Percentiles rank a stretch among this genome's conserved stretches.
Conservation (phyloP, 805 yeast genomes). For the Teunomyces barrocoloradensis region DNA sequence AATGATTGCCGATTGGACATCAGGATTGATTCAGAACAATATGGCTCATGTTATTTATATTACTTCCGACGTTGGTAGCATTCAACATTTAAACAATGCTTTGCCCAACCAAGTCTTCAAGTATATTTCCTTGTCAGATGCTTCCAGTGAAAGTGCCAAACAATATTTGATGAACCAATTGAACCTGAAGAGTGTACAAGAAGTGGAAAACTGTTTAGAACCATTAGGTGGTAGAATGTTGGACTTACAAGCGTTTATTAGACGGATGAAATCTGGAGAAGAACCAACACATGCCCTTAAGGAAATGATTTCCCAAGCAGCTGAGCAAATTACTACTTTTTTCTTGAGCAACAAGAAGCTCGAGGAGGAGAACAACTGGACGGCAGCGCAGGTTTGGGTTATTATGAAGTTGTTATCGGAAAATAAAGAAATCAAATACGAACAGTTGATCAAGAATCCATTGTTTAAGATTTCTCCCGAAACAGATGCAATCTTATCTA, state of each 20-base stretch:
- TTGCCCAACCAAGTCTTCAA: slow-evolving; percentile 88
- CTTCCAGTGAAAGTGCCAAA: slow-evolving; percentile 66
- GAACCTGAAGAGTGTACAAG: slow-evolving; percentile 23
- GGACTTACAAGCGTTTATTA: slow-evolving; percentile 84
- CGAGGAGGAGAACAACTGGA: slow-evolving; percentile 49
- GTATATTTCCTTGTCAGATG: slow-evolving; percentile 73
- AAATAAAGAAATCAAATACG: slow-evolving; percentile 44
- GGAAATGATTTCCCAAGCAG: slow-evolving; percentile 80
- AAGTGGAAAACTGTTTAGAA: slow-evolving; percentile 55
- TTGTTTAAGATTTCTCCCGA: slow-evolving; percentile 57
- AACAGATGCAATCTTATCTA: slow-evolving; percentile 47
- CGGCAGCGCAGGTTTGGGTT: slow-evolving; percentile 85
- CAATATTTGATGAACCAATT: slow-evolving; percentile 64
- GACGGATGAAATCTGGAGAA: slow-evolving; percentile 89
- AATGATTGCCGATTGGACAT: slow-evolving; percentile 86
- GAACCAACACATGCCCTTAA: slow-evolving; percentile 68
- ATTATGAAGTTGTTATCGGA: slow-evolving; percentile 63
- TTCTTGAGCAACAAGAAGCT: slow-evolving; percentile 42
- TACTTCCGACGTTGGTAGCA: slow-evolving; percentile 80
- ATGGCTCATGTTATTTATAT: slow-evolving; percentile 87
- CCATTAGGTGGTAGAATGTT: slow-evolving; percentile 95
- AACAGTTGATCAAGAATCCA: slow-evolving; percentile 54
- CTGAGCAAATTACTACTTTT: slow-evolving; percentile 84
- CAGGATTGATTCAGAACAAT: slow-evolving; percentile 69
- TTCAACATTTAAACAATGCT: slow-evolving; percentile 63